These are phyloP conservation scores for Sarcodon sp. DNA, from an alignment of 768 basidiomycete genomes.

Conservation along the genomic window DNA sequence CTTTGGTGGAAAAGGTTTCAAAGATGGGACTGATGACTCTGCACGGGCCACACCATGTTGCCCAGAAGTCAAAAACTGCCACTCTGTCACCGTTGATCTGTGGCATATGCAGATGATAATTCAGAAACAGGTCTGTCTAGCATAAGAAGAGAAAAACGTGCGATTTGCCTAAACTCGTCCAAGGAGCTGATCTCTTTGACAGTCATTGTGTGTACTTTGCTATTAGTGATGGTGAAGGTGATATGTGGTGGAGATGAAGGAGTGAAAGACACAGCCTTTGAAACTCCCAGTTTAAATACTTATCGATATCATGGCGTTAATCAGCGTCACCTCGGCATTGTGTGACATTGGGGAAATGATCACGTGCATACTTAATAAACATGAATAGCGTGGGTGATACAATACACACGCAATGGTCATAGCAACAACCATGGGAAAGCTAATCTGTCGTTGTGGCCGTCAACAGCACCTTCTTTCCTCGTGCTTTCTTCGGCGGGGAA, in stretches of 20 bases:
- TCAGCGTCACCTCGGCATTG: too few relatives aligned
- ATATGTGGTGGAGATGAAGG: too few relatives aligned
- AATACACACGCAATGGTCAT: too few relatives aligned
- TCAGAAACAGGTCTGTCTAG: background rate
- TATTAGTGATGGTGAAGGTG: too few relatives aligned
- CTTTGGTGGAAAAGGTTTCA: constrained; percentile 21
- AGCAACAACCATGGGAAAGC: background rate
- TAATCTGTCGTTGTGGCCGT: background rate
- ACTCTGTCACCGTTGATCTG: constrained; percentile 34
- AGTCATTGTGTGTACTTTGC: constrained; percentile 26
- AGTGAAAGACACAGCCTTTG: too few relatives aligned
- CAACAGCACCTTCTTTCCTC: constrained; percentile 50
- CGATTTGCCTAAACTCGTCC: constrained; percentile 28
- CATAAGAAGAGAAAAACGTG: constrained; percentile 16
- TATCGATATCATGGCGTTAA: too few relatives aligned
- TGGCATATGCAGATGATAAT: background rate
- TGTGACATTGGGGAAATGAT: too few relatives aligned
- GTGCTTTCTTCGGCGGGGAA: constrained; percentile 50
- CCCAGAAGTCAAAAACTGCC: constrained; percentile 62
- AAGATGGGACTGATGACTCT: constrained; percentile 51
- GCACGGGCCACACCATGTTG: constrained; percentile 70
- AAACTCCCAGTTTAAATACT: too few relatives aligned
- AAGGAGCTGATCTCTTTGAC: constrained; percentile 23
- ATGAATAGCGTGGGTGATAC: too few relatives aligned
- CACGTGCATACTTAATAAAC: too few relatives aligned